Evolutionary conservation across 2,329 filamentous ascomycete genomes (phyloP), one percentile per base, ranked within the genome.

Genomic region (Fusarium sp.): DNA sequence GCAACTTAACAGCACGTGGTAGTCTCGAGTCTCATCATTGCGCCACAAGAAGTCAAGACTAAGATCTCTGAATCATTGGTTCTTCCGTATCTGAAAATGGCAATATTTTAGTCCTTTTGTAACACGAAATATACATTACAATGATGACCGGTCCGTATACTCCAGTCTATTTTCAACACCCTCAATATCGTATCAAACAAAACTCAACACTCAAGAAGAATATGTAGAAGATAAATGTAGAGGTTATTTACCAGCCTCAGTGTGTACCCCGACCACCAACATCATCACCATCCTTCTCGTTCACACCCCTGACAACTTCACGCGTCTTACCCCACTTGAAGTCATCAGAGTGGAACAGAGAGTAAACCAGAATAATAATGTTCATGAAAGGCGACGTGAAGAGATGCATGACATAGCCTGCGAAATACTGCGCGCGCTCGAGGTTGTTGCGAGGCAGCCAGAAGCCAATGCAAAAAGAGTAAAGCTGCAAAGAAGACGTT

Each of bases 271-370:
- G 73, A 9, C 74, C 76, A 16, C 70, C 78, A 19, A 68, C 61
- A 37, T 73, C 73, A 11, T 76, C 78, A 16, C 69, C 73, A 7
- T 76, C 75, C 46, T 79, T 77, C 27, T 80, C 78, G 3, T 76
- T 70, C 2, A 66, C 61, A 6, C 72, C 78, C 16, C 68, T 65
- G 33, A 83, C 60, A 38, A 84, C 82, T 35, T 83, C 81, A 4
- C 82, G 75, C 3, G 84, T 85, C 77, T 85, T 85, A 21, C 83
- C 84, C 84, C 83, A 85, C 63, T 82, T 82, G 76, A 85, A 85
- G 70, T 84, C 82, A 61, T 85, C 83, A 10, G 83, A 81, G 57
- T 84, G 77, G 48, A 82, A 75, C 23, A 85, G 77, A 2, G 84
- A 84, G 63, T 84, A 85, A 4, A 80, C 69, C 18, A 85, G 66